Evolutionary conservation across 2,329 filamentous ascomycete genomes (phyloP).

Genomic region (Sarocladiaceae sp.): DNA sequence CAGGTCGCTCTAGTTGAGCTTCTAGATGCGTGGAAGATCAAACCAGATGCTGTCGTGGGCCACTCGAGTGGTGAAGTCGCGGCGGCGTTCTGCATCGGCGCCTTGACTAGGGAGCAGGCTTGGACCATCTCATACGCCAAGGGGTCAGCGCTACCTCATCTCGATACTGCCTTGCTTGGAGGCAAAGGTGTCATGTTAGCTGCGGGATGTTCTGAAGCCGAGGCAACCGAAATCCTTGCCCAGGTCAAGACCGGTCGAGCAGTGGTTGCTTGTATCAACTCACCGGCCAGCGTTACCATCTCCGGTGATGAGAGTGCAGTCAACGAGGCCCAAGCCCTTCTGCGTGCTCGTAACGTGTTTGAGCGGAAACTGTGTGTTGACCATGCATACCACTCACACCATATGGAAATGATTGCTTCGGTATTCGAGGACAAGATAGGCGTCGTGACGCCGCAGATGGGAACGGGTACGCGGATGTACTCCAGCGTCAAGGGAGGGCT

Average conservation of each 20-base stretch:
- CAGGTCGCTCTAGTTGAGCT: slow-evolving; percentile 36
- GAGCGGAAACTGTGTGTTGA: slow-evolving; percentile 13
- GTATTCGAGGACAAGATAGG: neutral
- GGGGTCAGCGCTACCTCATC: slow-evolving; percentile 11
- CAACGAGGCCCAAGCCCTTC: slow-evolving; percentile 2
- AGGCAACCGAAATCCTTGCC: neutral
- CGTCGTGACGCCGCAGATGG: neutral
- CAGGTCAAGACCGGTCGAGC: neutral
- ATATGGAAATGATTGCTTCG: slow-evolving; percentile 10
- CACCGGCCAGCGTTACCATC: slow-evolving; percentile 10
- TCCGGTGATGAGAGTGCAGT: slow-evolving; percentile 11
- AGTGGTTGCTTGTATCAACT: slow-evolving; percentile 15
- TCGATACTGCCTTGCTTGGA: slow-evolving; percentile 10
- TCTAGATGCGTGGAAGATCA: slow-evolving; percentile 23
- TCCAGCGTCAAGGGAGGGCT: neutral
- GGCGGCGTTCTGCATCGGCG: slow-evolving; percentile 32
- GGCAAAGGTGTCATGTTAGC: slow-evolving; percentile 47
- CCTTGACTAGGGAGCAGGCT: slow-evolving; percentile 14
- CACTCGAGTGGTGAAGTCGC: slow-evolving; percentile 36
- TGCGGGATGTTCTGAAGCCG: slow-evolving; percentile 37
- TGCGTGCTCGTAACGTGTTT: slow-evolving; percentile 11
- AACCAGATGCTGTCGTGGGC: slow-evolving; percentile 26
- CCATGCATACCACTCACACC: slow-evolving; percentile 15
- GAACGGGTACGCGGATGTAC: neutral
- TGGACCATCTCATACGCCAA: slow-evolving; percentile 7